phyloP scores from a whole-genome alignment of 345 rosid species.

The Nasturtium officinale region DNA sequence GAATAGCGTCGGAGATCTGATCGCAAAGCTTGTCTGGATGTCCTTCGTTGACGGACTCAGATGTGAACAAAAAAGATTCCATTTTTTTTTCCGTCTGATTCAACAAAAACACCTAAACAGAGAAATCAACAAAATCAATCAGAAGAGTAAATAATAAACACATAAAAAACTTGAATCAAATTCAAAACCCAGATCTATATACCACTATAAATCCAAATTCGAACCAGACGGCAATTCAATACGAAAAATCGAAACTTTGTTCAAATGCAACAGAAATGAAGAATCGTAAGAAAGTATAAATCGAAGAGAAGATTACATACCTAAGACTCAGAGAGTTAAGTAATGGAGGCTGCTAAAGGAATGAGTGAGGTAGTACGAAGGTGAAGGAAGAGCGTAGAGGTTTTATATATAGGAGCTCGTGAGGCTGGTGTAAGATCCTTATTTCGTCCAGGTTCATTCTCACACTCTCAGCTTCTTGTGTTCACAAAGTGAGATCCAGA shows the following conservation, averaged over 20 bases:
- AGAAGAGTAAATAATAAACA: neutral
- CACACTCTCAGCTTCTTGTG: slow-evolving; percentile 14
- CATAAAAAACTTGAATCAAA: neutral
- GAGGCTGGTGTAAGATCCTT: slow-evolving; percentile 34
- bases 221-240: neutral
- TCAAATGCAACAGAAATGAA: neutral
- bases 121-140: neutral
- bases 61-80: slow-evolving; percentile 75
- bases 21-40: slow-evolving; percentile 83
- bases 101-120: neutral
- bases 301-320: slow-evolving; percentile 7
- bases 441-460: slow-evolving; percentile 42
- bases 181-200: slow-evolving; percentile 18
- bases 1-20: slow-evolving; percentile 72
- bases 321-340: slow-evolving; percentile 5
- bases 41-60: slow-evolving; percentile 79
- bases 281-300: neutral
- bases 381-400: slow-evolving; percentile 16
- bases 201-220: neutral
- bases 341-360: slow-evolving; percentile 9
- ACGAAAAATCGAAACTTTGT: neutral
- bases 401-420: slow-evolving; percentile 21
- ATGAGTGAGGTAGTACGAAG: slow-evolving; percentile 25
- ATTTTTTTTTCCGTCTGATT: slow-evolving; percentile 45
- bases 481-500: slow-evolving; percentile 30